Percentiles rank a stretch among this genome's conserved stretches.
Evolutionary conservation across 2,329 filamentous ascomycete genomes (phyloP).

Genomic region (Aspergillus piperis): DNA sequence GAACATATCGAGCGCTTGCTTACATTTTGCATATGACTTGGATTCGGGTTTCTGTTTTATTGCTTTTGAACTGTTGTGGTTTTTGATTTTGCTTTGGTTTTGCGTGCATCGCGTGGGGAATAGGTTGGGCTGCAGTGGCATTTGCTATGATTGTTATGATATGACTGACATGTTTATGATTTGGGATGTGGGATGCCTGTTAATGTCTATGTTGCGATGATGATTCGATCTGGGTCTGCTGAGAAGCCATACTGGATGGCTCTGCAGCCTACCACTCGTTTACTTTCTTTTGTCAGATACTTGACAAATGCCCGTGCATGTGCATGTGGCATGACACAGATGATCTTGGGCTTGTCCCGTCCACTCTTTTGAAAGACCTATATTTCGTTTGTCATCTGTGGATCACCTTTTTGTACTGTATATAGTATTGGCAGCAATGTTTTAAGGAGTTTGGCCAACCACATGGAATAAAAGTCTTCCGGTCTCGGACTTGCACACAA

Average conservation of each 20-base stretch:
- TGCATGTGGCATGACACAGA: constrained; percentile 2
- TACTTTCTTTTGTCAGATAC: constrained; percentile 13
- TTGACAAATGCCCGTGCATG: not conserved
- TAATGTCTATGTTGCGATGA: constrained; percentile 19
- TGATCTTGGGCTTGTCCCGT: not conserved
- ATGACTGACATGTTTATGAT: constrained; percentile 27
- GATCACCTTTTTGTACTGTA: constrained; percentile 8
- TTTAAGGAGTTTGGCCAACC: not conserved
- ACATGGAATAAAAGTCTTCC: not conserved
- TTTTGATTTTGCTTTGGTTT: constrained; percentile 6
- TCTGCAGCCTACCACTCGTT: constrained; percentile 10
- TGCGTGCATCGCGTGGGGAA: constrained; percentile 24
- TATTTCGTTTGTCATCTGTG: constrained; percentile 15
- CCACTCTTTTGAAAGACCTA: constrained; percentile 18
- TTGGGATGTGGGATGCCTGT: constrained; percentile 19
- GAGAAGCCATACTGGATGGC: constrained; percentile 16
- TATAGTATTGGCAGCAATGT: constrained; percentile 7
- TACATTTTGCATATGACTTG: constrained; percentile 6
- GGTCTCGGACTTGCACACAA: no score
- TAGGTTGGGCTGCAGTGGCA: constrained; percentile 19
- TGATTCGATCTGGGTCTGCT: constrained; percentile 13
- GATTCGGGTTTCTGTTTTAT: constrained; percentile 15
- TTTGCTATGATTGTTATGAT: constrained; percentile 28
- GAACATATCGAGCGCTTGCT: constrained; percentile 7
- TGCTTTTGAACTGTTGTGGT: not conserved